Conservation (phyloP, 2,329 filamentous ascomycete genomes). For the Cryphonectria radicalis region DNA sequence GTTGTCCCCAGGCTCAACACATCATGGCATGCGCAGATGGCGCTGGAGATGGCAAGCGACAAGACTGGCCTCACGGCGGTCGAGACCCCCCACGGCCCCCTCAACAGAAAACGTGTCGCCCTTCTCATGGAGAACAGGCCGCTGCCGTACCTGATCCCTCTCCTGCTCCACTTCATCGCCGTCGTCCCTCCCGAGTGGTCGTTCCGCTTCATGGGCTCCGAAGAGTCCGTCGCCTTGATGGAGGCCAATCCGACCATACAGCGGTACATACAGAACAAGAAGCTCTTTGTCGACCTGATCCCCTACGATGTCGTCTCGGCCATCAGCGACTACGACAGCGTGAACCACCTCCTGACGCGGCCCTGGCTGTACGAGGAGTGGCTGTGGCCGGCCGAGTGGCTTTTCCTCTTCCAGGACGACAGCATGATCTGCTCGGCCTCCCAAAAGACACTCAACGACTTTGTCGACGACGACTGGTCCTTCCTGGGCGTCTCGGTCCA, state of each 20-base stretch:
- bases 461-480: constrained; percentile 54
- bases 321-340: constrained; percentile 53
- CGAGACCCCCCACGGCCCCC: not conserved
- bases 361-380: constrained; percentile 56
- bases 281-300: constrained; percentile 55
- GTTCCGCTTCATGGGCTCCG: constrained; percentile 59
- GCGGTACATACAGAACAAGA: constrained; percentile 45
- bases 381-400: constrained; percentile 54
- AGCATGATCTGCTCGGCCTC: constrained; percentile 60
- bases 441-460: constrained; percentile 50
- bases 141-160: constrained; percentile 53
- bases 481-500: constrained; percentile 15
- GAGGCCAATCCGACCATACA: constrained; percentile 15
- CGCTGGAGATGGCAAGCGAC: constrained; percentile 7
- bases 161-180: constrained; percentile 59
- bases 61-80: constrained; percentile 7
- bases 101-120: constrained; percentile 42
- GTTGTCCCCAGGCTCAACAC: constrained; percentile 12
- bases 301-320: constrained; percentile 51
- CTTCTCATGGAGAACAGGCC: constrained; percentile 59
- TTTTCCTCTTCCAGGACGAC: constrained; percentile 60
- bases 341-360: constrained; percentile 56
- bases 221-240: constrained; percentile 45
- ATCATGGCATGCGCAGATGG: constrained; percentile 15
- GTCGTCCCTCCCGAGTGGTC: constrained; percentile 61